Base-by-base conservation (phyloP, 208 protist species). In the Leishmania major region DNA sequence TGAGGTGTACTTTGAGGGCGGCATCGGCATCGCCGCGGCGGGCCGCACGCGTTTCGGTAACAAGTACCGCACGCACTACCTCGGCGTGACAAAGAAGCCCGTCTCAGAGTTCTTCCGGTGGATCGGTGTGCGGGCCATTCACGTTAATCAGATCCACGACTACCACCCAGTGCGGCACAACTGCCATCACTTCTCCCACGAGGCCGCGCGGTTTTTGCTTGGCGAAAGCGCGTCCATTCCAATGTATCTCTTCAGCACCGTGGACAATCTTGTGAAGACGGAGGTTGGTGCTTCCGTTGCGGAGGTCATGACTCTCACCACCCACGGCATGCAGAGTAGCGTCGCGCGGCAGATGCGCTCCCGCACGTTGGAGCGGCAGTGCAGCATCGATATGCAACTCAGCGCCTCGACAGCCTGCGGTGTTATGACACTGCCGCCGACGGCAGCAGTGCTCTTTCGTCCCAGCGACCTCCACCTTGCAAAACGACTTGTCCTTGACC, bases 1-100 rank as follows among this genome's bases (percentile, higher is more conserved):
- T 47, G 97, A 99, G 79, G 98, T 97, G 64, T 99, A 96, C 79
- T 99, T 98, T 82, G 98, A 97, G 78, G 98, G 98, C 69, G 96
- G 95, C 70, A 94, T 99, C 43, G 88, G 82, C 43, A 70, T 92
- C 40, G 70, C 83, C 15, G 60, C 69, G 13, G 80, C 90, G 45
- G 92, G 94, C 7, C 78, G 76, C 35, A 98, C 97, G 10, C 96
- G 94, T 13, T 98, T 98, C 85, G 97, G 96, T 15, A 77, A 79
- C 66, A 85, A 89, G 66, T 96, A 91, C 82, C 64, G 90, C n/a
- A 88, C 75, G 15, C 64, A 95, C 60, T 28, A 47, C 67, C 71
- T 97, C 60, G 95, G 94, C 5, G 78, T 76, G 13, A 97, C 94
- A 5, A 83, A 69, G 8, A 89, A 83, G 53, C 82, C 85, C 0